Evolutionary conservation across 352 stramenopile genomes (phyloP).

Genomic region (Phytopythium boreale): DNA sequence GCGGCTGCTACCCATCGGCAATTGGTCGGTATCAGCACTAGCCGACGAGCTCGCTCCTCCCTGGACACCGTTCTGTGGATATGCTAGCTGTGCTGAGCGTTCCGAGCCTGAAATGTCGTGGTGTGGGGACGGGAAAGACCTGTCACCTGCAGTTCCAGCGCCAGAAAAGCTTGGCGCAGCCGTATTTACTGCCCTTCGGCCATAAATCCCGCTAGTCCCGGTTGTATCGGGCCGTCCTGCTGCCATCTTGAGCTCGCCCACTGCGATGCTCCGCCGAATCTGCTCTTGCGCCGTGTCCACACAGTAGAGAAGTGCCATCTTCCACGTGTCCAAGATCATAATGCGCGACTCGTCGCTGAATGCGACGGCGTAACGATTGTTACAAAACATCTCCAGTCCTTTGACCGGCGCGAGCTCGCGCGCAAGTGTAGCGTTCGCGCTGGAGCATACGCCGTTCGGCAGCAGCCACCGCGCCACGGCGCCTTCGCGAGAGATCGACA

Average conservation of each 20-base stretch:
- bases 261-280: constrained; percentile 63
- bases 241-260: constrained; percentile 50
- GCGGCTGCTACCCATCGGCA: background rate
- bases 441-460: constrained; percentile 57
- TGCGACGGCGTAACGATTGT: constrained; percentile 64
- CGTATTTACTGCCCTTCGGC: background rate
- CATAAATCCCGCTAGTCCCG: background rate
- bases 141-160: background rate
- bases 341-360: constrained; percentile 68
- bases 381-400: constrained; percentile 73
- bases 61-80: background rate
- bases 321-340: constrained; percentile 81
- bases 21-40: background rate
- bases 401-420: constrained; percentile 59
- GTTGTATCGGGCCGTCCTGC: background rate
- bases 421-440: constrained; percentile 47
- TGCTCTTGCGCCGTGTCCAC: constrained; percentile 79
- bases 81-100: background rate
- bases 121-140: background rate
- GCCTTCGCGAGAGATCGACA: constrained; percentile 55
- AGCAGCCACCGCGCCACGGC: constrained; percentile 62
- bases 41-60: background rate
- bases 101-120: background rate
- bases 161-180: background rate
- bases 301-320: constrained; percentile 64